Conservation (phyloP, 2,329 filamentous ascomycete genomes). For the Trichophyton rubrum region DNA sequence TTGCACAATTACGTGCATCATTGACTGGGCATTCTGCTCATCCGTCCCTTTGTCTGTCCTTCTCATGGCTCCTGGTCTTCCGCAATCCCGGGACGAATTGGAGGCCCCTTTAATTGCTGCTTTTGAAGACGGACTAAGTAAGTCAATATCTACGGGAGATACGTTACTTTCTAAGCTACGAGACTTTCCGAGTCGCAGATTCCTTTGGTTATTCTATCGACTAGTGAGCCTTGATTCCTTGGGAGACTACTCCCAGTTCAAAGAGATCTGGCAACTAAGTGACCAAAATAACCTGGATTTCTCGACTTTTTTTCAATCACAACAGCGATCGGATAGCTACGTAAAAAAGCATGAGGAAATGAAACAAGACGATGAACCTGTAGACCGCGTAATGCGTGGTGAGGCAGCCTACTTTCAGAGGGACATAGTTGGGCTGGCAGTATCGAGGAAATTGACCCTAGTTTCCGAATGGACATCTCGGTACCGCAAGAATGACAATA, state of each 20-base stretch:
- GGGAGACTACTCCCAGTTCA: conserved; percentile 5
- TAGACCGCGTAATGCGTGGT: neutral
- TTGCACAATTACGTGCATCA: conserved; percentile 22
- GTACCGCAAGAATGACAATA: conserved; percentile 5
- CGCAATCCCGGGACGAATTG: conserved; percentile 16
- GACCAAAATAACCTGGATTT: conserved; percentile 6
- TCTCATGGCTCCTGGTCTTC: conserved; percentile 15
- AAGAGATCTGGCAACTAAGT: conserved; percentile 8
- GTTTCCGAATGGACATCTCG: conserved; percentile 8
- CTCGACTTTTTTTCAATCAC: conserved; percentile 4
- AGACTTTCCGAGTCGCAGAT: conserved; percentile 1
- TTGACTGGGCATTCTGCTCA: conserved; percentile 20
- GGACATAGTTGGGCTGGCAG: conserved; percentile 5
- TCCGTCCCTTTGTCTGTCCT: conserved; percentile 16
- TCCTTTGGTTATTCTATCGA: conserved; percentile 7
- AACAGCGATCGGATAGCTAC: conserved; percentile 5
- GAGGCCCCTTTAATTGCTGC: conserved; percentile 6
- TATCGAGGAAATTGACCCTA: conserved; percentile 7
- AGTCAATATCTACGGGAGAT: conserved; percentile 1
- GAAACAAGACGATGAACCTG: conserved; percentile 5
- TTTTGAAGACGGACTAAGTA: conserved; percentile 5
- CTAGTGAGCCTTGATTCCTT: conserved; percentile 7
- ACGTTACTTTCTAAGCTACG: neutral
- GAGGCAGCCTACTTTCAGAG: conserved; percentile 7
- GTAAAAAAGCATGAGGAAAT: conserved; percentile 6